These are phyloP conservation scores for Solanum pennellii DNA, from an alignment of 257 asterid species.

Conservation along the genomic window DNA sequence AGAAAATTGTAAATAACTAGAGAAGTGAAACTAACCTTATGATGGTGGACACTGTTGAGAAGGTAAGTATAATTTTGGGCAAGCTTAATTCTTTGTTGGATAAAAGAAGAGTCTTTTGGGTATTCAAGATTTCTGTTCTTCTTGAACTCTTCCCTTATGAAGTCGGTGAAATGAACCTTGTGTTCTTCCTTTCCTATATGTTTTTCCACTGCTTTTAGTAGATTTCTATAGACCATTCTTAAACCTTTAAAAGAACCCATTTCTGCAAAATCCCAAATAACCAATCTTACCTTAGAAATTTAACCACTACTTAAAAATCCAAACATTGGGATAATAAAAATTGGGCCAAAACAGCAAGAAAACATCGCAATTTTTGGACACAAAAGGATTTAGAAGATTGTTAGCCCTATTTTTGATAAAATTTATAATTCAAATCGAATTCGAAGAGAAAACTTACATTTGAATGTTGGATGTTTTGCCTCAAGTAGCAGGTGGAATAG, in stretches of 20 bases:
- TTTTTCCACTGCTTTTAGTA: constrained; percentile 58
- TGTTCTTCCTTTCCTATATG: constrained; percentile 58
- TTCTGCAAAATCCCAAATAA: background rate
- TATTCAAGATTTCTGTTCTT: background rate
- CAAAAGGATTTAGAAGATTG: background rate
- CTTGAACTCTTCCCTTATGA: constrained; percentile 57
- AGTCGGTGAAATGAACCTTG: constrained; percentile 54
- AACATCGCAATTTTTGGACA: background rate
- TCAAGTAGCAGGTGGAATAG: background rate
- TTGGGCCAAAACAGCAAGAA: background rate
- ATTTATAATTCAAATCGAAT: background rate
- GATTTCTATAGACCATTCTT: constrained; percentile 41
- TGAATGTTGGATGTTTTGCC: background rate
- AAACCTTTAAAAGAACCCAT: background rate
- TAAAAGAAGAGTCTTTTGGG: constrained; percentile 18
- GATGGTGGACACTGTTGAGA: constrained; percentile 78
- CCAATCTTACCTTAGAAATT: background rate
- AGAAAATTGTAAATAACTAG: background rate
- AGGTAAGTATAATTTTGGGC: constrained; percentile 54
- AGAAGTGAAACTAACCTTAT: constrained; percentile 39
- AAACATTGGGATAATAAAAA: background rate
- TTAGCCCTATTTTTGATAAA: background rate
- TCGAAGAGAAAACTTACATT: background rate
- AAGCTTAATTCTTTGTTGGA: constrained; percentile 35
- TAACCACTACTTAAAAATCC: background rate